These are phyloP conservation scores for Ulota crispa DNA, from an alignment of 225 moss, liverwort and hornwort species.

Conservation along the genomic window DNA sequence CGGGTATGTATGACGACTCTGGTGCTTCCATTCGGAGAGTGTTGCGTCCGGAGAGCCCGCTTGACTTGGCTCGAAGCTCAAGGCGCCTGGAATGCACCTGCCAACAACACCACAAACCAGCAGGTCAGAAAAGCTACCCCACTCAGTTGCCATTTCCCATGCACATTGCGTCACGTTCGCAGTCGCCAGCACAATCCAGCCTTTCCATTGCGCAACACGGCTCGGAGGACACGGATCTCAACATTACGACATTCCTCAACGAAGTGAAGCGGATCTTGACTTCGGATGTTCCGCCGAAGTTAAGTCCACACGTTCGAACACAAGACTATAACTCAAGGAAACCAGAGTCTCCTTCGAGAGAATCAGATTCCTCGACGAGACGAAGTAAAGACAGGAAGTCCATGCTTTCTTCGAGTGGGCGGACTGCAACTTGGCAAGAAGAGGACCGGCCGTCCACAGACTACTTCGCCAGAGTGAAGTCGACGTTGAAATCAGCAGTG, in stretches of 20 bases:
- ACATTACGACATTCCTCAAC: conserved; percentile 17
- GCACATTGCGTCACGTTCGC: conserved; percentile 29
- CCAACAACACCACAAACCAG: conserved; percentile 20
- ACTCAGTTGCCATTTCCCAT: conserved; percentile 20
- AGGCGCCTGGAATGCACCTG: conserved; percentile 32
- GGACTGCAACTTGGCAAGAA: conserved; percentile 12
- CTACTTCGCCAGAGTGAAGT: conserved; percentile 1
- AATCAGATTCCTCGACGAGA: background rate
- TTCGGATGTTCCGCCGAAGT: conserved; percentile 21
- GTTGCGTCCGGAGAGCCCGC: conserved; percentile 28
- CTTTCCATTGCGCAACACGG: conserved; percentile 6
- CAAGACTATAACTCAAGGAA: conserved; percentile 16
- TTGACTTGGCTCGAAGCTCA: conserved; percentile 22
- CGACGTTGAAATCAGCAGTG: conserved; percentile 16
- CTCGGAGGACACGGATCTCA: conserved; percentile 2
- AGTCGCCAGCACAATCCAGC: conserved; percentile 22
- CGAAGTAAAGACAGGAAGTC: conserved; percentile 7
- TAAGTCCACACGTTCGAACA: conserved; percentile 17
- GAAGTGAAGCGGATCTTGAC: conserved; percentile 35
- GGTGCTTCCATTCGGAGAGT: conserved; percentile 18
- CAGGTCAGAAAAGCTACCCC: conserved; percentile 10
- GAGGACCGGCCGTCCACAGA: conserved; percentile 4
- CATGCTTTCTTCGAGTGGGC: conserved; percentile 6
- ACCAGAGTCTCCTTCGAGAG: conserved; percentile 7
- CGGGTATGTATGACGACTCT: conserved; percentile 1